These are phyloP conservation scores for Irpex sp. DNA, from an alignment of 1,284 basidiomycete species.

Conservation along the genomic window DNA sequence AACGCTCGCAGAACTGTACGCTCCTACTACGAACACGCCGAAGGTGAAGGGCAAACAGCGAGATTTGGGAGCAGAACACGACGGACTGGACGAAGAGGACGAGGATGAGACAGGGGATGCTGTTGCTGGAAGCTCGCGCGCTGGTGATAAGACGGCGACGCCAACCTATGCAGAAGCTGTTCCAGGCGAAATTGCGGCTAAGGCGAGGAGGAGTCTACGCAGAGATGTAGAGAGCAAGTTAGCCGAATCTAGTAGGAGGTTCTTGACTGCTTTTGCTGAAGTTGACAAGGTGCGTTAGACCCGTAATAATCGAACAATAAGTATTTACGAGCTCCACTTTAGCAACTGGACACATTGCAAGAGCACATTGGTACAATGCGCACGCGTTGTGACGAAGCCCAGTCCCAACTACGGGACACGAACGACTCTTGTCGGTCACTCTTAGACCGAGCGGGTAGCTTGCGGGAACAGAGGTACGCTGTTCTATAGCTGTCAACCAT, in stretches of 20 bases:
- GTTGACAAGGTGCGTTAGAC: slow-evolving; percentile 75
- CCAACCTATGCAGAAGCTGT: slow-evolving; percentile 23
- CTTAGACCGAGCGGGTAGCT: slow-evolving; percentile 83
- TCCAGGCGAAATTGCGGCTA: slow-evolving; percentile 53
- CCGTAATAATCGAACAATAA: background rate
- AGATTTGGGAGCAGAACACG: slow-evolving; percentile 23
- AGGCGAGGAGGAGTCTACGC: slow-evolving; percentile 75
- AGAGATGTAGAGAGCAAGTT: slow-evolving; percentile 82
- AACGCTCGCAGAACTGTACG: slow-evolving; percentile 80
- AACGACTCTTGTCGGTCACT: slow-evolving; percentile 78
- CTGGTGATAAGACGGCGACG: slow-evolving; percentile 13
- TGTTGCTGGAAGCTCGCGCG: slow-evolving; percentile 15
- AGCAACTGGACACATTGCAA: slow-evolving; percentile 82
- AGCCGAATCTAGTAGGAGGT: slow-evolving; percentile 75
- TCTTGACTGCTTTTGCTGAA: slow-evolving; percentile 79
- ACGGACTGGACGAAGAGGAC: slow-evolving; percentile 31
- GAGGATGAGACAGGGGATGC: slow-evolving; percentile 23
- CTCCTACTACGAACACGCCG: slow-evolving; percentile 16
- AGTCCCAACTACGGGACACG: slow-evolving; percentile 72
- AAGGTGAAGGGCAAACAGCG: slow-evolving; percentile 28
- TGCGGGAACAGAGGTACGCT: slow-evolving; percentile 75
- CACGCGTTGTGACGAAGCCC: slow-evolving; percentile 77
- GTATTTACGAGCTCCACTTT: slow-evolving; percentile 11
- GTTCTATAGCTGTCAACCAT: background rate
- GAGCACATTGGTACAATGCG: slow-evolving; percentile 78